Evolutionary conservation across 495 filamentous ascomycete genomes (phyloP).

Genomic region (Penicillium soppii): DNA sequence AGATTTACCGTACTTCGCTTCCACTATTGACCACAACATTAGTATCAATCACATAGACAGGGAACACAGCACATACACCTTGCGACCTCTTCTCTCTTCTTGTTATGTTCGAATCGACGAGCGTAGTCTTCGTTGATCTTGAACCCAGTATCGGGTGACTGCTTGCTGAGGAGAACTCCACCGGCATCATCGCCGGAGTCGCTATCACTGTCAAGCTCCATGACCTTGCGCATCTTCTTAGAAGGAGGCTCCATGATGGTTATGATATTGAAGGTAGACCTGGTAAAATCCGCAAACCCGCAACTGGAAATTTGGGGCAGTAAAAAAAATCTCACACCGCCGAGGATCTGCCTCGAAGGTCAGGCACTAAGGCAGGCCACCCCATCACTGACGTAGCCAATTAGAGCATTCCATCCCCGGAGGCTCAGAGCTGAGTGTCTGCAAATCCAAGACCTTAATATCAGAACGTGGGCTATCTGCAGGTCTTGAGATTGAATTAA

Average conservation of each 20-base stretch:
- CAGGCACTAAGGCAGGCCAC: conserved; percentile 18
- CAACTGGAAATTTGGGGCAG: conserved; percentile 15
- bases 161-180: conserved; percentile 38
- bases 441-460: conserved; percentile 1
- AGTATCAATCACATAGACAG: not conserved
- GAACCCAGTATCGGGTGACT: conserved; percentile 45
- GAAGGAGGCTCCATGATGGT: conserved; percentile 44
- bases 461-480: conserved; percentile 17
- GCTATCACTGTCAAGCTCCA: conserved; percentile 54
- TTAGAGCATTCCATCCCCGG: conserved; percentile 27
- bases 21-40: conserved; percentile 52
- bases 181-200: conserved; percentile 56
- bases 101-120: conserved; percentile 89
- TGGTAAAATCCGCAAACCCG: conserved; percentile 10
- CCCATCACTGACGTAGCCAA: conserved; percentile 44
- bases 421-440: conserved; percentile 5
- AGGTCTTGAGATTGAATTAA: conserved; percentile 12
- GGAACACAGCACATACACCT: conserved; percentile 56
- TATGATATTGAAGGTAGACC: not conserved
- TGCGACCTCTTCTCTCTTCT: conserved; percentile 88
- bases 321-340: conserved; percentile 35
- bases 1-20: conserved; percentile 75
- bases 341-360: conserved; percentile 4
- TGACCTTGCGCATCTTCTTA: conserved; percentile 45
- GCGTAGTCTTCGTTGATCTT: conserved; percentile 92